Conservation (phyloP, 441 rosid genomes). For the Gossypium gossypioides region DNA sequence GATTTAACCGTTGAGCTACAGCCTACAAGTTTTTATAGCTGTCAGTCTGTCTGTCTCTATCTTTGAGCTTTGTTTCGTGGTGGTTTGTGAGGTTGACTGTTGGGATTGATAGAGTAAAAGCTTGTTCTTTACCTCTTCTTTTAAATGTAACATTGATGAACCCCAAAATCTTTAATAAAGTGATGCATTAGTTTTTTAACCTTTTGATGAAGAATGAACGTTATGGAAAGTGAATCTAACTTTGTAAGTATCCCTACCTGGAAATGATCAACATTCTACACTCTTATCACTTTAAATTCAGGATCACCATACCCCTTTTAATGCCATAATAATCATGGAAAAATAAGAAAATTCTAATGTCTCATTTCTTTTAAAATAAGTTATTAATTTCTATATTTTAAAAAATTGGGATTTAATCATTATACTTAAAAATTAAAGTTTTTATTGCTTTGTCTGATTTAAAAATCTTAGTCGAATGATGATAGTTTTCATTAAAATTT, state of each 20-base stretch:
- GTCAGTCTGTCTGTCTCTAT: not conserved
- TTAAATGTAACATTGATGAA: not conserved
- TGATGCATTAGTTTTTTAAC: not conserved
- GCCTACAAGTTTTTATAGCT: not conserved
- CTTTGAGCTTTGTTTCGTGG: not conserved
- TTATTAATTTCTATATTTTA: too few relatives aligned
- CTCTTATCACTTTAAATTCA: not conserved
- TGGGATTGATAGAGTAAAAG: not conserved
- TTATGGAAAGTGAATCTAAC: not conserved
- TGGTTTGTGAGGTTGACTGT: slow-evolving; percentile 14
- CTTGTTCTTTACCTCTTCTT: not conserved
- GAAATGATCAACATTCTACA: not conserved
- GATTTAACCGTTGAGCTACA: slow-evolving; percentile 21
- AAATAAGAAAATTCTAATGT: too few relatives aligned
- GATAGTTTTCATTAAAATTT: too few relatives aligned
- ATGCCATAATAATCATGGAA: too few relatives aligned
- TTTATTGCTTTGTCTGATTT: too few relatives aligned
- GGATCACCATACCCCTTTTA: not conserved
- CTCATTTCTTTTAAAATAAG: too few relatives aligned
- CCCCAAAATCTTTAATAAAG: not conserved
- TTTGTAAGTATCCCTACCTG: not conserved
- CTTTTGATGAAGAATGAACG: not conserved
- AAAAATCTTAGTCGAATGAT: too few relatives aligned
- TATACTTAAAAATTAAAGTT: too few relatives aligned
- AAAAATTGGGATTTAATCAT: too few relatives aligned